Base-by-base conservation (phyloP, 2,329 filamentous ascomycete species). In the Colletotrichum eremochloae region DNA sequence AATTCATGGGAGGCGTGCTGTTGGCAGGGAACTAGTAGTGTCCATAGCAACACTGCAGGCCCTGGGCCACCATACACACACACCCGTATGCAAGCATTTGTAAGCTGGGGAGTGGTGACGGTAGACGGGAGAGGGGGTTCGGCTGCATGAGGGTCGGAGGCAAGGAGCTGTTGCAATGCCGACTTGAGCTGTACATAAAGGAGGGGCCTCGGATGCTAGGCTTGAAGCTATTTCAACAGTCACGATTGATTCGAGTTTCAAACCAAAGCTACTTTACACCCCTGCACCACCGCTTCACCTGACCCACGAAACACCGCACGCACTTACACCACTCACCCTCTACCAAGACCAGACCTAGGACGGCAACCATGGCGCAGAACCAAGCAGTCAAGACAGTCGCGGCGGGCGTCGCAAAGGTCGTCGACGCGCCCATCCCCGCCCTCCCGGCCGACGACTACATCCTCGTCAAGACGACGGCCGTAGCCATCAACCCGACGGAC, bases 401-500 rank as follows among this genome's bases (percentile, higher is more conserved):
- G 38, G 40, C 71, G 44, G 61, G 71, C 68, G 75, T 77, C 36
- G 78, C 76, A 31, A 79, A 79, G 14, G 75, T 82, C 29, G 78
- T 85, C 5, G 77, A 76, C 60, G 63, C 38, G 12, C 58, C 73
- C 2, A 42, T 75, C 46, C 76, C 77, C 12, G 57, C 72, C 31
- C 76, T 78, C 14, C 74, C 75, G 24, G 65, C 66, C 42, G 73
- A 75, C 42, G 79, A 79, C 63, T 78, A 78, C 55, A 71, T 84
- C 53, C 77, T 83, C 33, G 80, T 82, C 57, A 80, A 80, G 69
- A 77, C 79, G 15, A 78, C 74, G 42, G 81, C 82, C n/a, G 78
- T 82, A 33, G 82, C 77, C 44, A 57, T 84, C 62, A 83, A 83
- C 74, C 82, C 81, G 0, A 79, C 79, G 3, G 82, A 83, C 70